Evolutionary conservation across 495 filamentous ascomycete species (phyloP).

Genomic region (Tetracladium marchalianum): DNA sequence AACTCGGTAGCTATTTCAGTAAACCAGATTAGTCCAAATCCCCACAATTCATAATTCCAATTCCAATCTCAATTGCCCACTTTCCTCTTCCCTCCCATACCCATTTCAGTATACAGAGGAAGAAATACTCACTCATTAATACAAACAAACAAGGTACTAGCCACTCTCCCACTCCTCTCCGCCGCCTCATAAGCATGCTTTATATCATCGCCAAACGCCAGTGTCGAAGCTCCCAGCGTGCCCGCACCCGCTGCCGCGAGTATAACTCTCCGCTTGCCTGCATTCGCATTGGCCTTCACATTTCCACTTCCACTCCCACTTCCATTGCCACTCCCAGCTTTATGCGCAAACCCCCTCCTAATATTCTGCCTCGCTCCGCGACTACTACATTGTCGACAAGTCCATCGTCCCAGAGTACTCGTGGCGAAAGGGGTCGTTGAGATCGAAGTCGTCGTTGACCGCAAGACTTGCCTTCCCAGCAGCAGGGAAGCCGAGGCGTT

Average conservation of each 20-base stretch:
- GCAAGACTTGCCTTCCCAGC: too few species aligned
- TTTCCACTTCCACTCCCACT: background rate
- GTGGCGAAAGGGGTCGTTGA: background rate
- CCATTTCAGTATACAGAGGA: background rate
- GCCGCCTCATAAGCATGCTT: conserved; percentile 65
- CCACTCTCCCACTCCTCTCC: conserved; percentile 73
- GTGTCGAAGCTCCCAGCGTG: conserved; percentile 41
- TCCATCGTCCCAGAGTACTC: conserved; percentile 12
- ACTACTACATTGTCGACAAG: conserved; percentile 19
- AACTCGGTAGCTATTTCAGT: conserved; percentile 58
- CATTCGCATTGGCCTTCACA: background rate
- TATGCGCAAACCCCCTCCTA: conserved; percentile 5
- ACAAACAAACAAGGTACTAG: conserved; percentile 60
- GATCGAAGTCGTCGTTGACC: too few species aligned
- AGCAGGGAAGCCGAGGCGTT: too few species aligned
- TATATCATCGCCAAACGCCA: conserved; percentile 61
- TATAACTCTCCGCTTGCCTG: conserved; percentile 23
- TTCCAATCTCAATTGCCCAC: background rate
- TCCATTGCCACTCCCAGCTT: background rate
- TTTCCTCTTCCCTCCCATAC: background rate
- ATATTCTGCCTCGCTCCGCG: background rate
- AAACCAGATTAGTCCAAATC: conserved; percentile 4
- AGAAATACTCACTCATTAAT: conserved; percentile 74
- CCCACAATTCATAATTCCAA: background rate
- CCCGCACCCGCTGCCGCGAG: conserved; percentile 40